Evolutionary conservation across 495 filamentous ascomycete species (phyloP).

Genomic region (Neurospora tetrasperma): DNA sequence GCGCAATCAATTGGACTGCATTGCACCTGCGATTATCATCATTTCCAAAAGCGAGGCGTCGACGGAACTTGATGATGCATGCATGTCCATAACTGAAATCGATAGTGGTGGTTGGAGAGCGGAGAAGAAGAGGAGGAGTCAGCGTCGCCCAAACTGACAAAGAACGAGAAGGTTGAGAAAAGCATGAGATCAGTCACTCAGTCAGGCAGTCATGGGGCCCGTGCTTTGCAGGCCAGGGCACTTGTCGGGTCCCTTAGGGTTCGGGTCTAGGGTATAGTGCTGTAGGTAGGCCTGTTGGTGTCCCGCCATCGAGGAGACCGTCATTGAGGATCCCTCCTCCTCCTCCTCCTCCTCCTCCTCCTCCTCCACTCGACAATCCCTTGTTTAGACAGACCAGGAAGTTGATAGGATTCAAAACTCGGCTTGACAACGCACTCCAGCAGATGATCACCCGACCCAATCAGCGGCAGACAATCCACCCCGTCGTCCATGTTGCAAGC

Average conservation of each 20-base stretch:
- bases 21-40: not conserved
- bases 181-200: not conserved
- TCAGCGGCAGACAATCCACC: not conserved
- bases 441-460: not conserved
- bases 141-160: not conserved
- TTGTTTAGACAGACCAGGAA: not conserved
- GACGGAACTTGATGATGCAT: not conserved
- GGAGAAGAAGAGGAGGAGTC: not conserved
- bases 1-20: not conserved
- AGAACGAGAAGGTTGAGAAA: not conserved
- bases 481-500: not conserved
- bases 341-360: not conserved
- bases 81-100: not conserved
- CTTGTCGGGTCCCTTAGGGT: not conserved
- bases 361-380: not conserved
- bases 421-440: not conserved
- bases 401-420: not conserved
- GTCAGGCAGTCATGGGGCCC: not conserved
- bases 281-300: not conserved
- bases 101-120: not conserved
- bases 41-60: not conserved
- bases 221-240: not conserved
- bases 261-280: not conserved
- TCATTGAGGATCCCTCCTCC: not conserved
- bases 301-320: not conserved